Conservation (phyloP, 75 land plant genomes). For the Pinus albicaulis region DNA sequence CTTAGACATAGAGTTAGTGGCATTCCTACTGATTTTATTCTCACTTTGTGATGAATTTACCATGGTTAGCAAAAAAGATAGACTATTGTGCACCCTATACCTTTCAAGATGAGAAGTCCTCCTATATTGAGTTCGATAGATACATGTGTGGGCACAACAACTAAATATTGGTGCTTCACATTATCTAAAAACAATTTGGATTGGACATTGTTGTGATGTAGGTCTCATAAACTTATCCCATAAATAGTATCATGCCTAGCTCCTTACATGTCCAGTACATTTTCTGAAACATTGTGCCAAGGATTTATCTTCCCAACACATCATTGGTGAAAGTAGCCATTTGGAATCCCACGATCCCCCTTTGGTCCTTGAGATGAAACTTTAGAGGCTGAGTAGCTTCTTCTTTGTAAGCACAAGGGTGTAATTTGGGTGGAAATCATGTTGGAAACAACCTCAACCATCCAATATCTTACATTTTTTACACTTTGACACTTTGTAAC, state of each 20-base stretch:
- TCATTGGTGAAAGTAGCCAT: slow-evolving; percentile 27
- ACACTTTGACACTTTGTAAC: slow-evolving; percentile 81
- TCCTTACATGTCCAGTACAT: slow-evolving; percentile 97
- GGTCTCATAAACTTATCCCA: slow-evolving; percentile 57
- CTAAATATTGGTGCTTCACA: slow-evolving; percentile 16
- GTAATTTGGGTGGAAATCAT: slow-evolving; percentile 76
- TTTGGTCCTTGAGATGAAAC: slow-evolving; percentile 47
- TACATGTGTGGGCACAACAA: slow-evolving; percentile 8
- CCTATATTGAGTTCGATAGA: slow-evolving; percentile 23
- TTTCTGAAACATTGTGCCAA: slow-evolving; percentile 53
- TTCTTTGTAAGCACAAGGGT: slow-evolving; percentile 80
- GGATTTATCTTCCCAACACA: slow-evolving; percentile 56
- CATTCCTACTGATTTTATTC: slow-evolving; percentile 17
- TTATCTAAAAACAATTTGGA: slow-evolving; percentile 36
- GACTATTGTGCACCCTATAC: slow-evolving; percentile 10
- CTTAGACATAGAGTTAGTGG: slow-evolving; percentile 21
- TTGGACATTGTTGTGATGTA: slow-evolving; percentile 55
- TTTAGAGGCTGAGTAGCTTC: slow-evolving; percentile 62
- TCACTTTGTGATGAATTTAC: slow-evolving; percentile 18
- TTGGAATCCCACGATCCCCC: slow-evolving; percentile 35
- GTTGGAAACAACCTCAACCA: slow-evolving; percentile 84
- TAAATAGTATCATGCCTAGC: slow-evolving; percentile 95
- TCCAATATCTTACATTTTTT: slow-evolving; percentile 95
- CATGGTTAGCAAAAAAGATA: slow-evolving; percentile 44
- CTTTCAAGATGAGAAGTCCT: slow-evolving; percentile 4